Evolutionary conservation across 2,329 filamentous ascomycete species (phyloP).

Genomic region (Hymenoscyphus occultus): DNA sequence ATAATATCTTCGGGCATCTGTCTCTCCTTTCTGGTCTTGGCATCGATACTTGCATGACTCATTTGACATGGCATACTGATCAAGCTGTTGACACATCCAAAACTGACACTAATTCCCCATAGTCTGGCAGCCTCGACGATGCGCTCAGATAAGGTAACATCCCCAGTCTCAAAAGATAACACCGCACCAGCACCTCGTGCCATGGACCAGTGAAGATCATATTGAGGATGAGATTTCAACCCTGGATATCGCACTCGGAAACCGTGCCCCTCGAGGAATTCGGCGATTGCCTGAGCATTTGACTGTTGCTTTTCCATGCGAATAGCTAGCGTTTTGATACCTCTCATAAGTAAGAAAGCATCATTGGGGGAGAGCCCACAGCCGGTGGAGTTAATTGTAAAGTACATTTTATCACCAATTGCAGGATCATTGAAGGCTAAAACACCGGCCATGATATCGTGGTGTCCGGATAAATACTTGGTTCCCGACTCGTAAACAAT

Average conservation of each 20-base stretch:
- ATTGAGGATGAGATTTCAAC: slow-evolving; percentile 90
- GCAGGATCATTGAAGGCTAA: slow-evolving; percentile 82
- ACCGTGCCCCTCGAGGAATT: slow-evolving; percentile 85
- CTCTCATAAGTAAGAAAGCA: slow-evolving; percentile 90
- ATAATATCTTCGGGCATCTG: slow-evolving; percentile 98
- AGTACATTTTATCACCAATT: slow-evolving; percentile 87
- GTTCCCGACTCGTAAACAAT: slow-evolving; percentile 97
- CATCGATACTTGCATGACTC: slow-evolving; percentile 98
- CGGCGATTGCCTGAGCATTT: slow-evolving; percentile 86
- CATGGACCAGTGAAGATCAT: slow-evolving; percentile 94
- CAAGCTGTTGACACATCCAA: slow-evolving; percentile 95
- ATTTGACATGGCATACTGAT: slow-evolving; percentile 99
- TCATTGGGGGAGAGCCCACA: slow-evolving; percentile 95
- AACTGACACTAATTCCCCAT: slow-evolving; percentile 95
- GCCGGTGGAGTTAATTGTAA: slow-evolving; percentile 94
- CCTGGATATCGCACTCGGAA: slow-evolving; percentile 96
- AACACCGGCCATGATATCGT: slow-evolving; percentile 98
- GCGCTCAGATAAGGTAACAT: slow-evolving; percentile 76
- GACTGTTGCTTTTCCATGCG: slow-evolving; percentile 98
- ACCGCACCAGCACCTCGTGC: slow-evolving; percentile 92
- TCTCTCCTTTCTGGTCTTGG: slow-evolving; percentile 83
- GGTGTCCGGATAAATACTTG: slow-evolving; percentile 95
- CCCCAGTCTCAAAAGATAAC: slow-evolving; percentile 92
- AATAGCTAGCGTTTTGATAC: slow-evolving; percentile 93
- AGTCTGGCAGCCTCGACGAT: slow-evolving; percentile 91